Evolutionary conservation across 2,329 filamentous ascomycete genomes (phyloP).

Genomic region (Claviceps monticola): DNA sequence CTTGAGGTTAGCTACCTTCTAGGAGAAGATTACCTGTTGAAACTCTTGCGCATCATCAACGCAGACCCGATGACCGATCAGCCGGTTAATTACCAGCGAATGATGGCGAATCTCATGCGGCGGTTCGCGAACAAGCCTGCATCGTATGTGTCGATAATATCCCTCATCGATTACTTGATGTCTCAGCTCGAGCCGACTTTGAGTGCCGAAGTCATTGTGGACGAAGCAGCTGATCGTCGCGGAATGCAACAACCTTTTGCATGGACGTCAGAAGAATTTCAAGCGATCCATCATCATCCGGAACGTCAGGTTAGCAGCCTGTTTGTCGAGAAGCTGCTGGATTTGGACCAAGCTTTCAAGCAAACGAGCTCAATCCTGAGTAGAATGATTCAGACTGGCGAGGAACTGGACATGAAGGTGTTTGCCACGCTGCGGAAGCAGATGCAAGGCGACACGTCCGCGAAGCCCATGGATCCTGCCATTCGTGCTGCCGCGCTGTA

Average conservation of each 20-base stretch:
- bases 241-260: constrained; percentile 22
- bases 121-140: constrained; percentile 36
- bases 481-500: constrained; percentile 44
- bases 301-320: constrained; percentile 25
- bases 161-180: constrained; percentile 32
- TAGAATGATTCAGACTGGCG: constrained; percentile 39
- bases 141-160: constrained; percentile 39
- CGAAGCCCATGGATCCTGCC: constrained; percentile 37
- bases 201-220: constrained; percentile 21
- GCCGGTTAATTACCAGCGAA: constrained; percentile 38
- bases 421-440: constrained; percentile 37
- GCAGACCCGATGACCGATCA: constrained; percentile 42
- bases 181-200: constrained; percentile 26
- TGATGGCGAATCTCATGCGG: constrained; percentile 38
- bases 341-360: constrained; percentile 40
- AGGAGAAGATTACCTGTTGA: constrained; percentile 44
- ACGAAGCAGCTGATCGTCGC: constrained; percentile 26
- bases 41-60: constrained; percentile 43
- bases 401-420: constrained; percentile 36
- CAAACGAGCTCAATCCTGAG: constrained; percentile 43
- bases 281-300: constrained; percentile 28
- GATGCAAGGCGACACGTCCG: constrained; percentile 31
- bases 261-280: constrained; percentile 32
- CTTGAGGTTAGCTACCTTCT: constrained; percentile 46
- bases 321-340: constrained; percentile 54